Conservation (phyloP, 1,284 basidiomycete species). For the Chalciporus sp. region DNA sequence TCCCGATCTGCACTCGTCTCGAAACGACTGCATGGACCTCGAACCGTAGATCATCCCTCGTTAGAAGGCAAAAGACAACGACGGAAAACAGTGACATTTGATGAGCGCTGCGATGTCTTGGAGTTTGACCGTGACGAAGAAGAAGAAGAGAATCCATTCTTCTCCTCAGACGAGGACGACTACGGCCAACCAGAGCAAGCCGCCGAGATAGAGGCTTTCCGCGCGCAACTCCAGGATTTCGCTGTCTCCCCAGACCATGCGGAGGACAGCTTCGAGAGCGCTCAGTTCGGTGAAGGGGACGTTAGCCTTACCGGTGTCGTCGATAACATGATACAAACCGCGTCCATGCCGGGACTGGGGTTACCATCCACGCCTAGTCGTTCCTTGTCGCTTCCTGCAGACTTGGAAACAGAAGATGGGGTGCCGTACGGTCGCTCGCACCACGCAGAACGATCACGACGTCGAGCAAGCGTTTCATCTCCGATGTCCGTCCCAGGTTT, state of each 20-base stretch:
- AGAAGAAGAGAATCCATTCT: conserved; percentile 48
- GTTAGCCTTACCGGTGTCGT: conserved; percentile 66
- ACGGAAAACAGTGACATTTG: conserved; percentile 85
- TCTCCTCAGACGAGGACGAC: conserved; percentile 41
- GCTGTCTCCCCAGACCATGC: conserved; percentile 13
- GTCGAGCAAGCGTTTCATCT: conserved; percentile 31
- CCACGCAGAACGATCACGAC: conserved; percentile 53
- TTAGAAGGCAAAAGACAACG: conserved; percentile 50
- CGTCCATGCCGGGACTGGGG: conserved; percentile 28
- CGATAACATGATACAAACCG: conserved; percentile 55
- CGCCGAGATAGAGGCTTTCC: conserved; percentile 22
- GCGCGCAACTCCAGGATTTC: conserved; percentile 10
- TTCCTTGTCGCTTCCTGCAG: conserved; percentile 43
- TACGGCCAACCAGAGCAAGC: conserved; percentile 29
- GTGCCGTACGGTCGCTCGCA: conserved; percentile 72
- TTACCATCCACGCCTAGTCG: conserved; percentile 33
- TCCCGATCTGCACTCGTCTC: conserved; percentile 78
- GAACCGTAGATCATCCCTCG: conserved; percentile 53
- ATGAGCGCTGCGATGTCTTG: conserved; percentile 84
- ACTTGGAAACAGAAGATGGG: conserved; percentile 63
- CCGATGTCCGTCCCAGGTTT: conserved; percentile 23
- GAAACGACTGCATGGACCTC: conserved; percentile 81
- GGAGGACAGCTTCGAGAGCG: conserved; percentile 27
- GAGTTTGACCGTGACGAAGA: conserved; percentile 78
- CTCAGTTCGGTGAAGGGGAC: conserved; percentile 43